A percentile compares a stretch with the other conserved stretches of the same genome.
phyloP scores from a whole-genome alignment of 2,329 filamentous ascomycete genomes.

The Myriosclerotinia scirpicola region DNA sequence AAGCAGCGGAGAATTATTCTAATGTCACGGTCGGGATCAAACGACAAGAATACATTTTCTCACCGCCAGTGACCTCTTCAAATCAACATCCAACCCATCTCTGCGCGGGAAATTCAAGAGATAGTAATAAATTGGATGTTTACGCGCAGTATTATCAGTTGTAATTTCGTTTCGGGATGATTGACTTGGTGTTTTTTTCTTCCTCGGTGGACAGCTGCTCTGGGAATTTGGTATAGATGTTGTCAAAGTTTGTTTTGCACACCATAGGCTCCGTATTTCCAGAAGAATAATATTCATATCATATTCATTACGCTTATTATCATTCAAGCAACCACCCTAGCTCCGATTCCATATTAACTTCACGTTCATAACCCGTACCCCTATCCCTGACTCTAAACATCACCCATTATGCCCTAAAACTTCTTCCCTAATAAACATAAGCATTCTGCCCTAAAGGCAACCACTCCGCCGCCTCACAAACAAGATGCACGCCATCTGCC shows the following conservation, averaged over 20 bases:
- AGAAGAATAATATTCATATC: neutral
- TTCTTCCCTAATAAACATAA: constrained; percentile 65
- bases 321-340: neutral
- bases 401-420: neutral
- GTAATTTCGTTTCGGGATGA: too few relatives aligned
- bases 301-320: neutral
- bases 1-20: too few relatives aligned
- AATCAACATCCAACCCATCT: too few relatives aligned
- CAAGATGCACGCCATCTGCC: constrained; percentile 75
- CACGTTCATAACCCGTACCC: neutral
- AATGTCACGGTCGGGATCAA: too few relatives aligned
- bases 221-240: neutral
- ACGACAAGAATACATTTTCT: too few relatives aligned
- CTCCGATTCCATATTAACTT: neutral
- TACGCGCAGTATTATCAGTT: too few relatives aligned
- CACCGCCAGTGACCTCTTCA: too few relatives aligned
- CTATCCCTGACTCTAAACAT: neutral
- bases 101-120: too few relatives aligned
- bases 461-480: constrained; percentile 66
- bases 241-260: neutral
- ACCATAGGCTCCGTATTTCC: neutral
- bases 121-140: too few relatives aligned
- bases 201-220: neutral
- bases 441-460: constrained; percentile 77
- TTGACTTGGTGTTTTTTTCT: too few relatives aligned